Evolutionary conservation across 192 early-diverging fungal genomes (phyloP), one percentile per base, ranked within the genome.

Genomic region (Coemansia brasiliensis): DNA sequence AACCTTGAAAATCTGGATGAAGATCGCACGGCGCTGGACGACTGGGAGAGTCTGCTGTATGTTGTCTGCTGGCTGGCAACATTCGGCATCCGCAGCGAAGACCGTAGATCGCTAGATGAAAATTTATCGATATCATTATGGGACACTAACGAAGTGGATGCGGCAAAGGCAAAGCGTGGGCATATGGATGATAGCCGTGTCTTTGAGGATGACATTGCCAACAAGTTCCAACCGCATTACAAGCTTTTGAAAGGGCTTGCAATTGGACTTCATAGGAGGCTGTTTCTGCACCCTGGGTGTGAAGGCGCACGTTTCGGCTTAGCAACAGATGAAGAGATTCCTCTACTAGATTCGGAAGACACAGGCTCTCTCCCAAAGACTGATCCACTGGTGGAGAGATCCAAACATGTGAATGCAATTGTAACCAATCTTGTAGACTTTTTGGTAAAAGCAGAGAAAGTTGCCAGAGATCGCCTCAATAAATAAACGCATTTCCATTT

Each of bases 41-140:
- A 43, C 41, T 43, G 41, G 41, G 41, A 43, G 8, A 43, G 41
- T 20, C 18, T 43, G 41, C 41, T 43, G 15, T 43, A 43, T 20
- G 18, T 43, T 43, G 18, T 43, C 3, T 43, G 41, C 41, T 43
- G 41, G 41, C 3, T 43, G n/a, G 41, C 41, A 11, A 17, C 41
- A 8, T 43, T 3, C 11, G 41, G 41, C 2, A 8, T 43, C 8
- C 3, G 2, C 41, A 43, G 41, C 41, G 41, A 43, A 11, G 41
- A 43, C 8, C 41, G 41, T 43, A 20, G 41, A 43, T 2, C 3
- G 3, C 27, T 6, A 3, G 27, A 29, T 29, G 27, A 29, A 3
- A 6, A 29, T 6, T 4, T 29, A 43, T 2, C 18, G 3, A 20
- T n/a, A 20, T 5, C 2, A 17, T 43, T 43, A 20, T 20, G 41